Evolutionary conservation across 2,329 filamentous ascomycete species (phyloP).

Genomic region (Ceratocystis colombiana): DNA sequence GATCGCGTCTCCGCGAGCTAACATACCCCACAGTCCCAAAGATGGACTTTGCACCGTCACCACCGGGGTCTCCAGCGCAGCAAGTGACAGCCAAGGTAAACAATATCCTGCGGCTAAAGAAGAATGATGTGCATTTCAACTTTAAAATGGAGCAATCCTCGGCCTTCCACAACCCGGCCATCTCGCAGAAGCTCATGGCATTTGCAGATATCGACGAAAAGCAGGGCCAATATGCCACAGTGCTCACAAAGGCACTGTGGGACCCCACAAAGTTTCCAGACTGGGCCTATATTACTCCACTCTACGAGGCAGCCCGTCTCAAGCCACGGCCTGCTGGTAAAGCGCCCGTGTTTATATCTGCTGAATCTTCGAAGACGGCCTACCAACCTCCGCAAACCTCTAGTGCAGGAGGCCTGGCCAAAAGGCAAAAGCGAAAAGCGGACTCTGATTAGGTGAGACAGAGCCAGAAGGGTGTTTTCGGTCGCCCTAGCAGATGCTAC

Average conservation of each 20-base stretch:
- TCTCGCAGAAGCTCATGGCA: conserved; percentile 61
- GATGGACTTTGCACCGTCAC: conserved; percentile 64
- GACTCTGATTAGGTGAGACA: conserved; percentile 24
- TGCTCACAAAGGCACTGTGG: conserved; percentile 47
- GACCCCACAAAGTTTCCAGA: conserved; percentile 47
- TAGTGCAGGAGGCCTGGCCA: conserved; percentile 28
- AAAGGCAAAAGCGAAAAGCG: conserved; percentile 33
- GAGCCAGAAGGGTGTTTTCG: background rate
- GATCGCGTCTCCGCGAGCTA: conserved; percentile 56
- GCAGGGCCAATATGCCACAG: conserved; percentile 56
- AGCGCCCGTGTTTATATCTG: conserved; percentile 39
- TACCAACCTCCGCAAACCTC: conserved; percentile 10
- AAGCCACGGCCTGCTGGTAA: conserved; percentile 40
- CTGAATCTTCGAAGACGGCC: conserved; percentile 25
- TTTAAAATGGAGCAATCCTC: conserved; percentile 56
- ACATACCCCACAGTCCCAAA: conserved; percentile 64
- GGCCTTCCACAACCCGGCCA: conserved; percentile 59
- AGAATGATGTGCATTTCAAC: conserved; percentile 68
- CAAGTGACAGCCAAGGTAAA: conserved; percentile 56
- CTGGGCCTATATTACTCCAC: conserved; percentile 41
- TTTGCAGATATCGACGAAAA: conserved; percentile 44
- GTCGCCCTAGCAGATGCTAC: background rate
- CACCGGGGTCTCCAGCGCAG: conserved; percentile 49
- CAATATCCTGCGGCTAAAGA: conserved; percentile 67
- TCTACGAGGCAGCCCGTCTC: conserved; percentile 39